A percentile compares a stretch with the other conserved stretches of the same genome.
phyloP scores from a whole-genome alignment of 345 rosid species.

The Linum usitatissimum region DNA sequence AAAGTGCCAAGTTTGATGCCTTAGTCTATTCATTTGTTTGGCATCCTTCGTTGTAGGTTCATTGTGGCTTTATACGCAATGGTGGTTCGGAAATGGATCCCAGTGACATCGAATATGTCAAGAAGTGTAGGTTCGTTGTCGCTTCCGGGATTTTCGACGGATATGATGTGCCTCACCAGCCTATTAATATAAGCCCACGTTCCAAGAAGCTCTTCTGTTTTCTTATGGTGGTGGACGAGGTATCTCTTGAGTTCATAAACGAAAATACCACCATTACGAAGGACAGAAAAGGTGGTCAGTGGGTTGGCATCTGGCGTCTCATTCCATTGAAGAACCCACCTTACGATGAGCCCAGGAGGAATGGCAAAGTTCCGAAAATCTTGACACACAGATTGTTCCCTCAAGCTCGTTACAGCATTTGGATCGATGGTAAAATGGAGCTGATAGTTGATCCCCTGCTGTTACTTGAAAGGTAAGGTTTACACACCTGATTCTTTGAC shows the following conservation, averaged over 20 bases:
- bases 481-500: not conserved
- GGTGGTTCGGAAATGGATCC: slow-evolving; percentile 87
- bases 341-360: slow-evolving; percentile 92
- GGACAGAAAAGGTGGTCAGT: slow-evolving; percentile 57
- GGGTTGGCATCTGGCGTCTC: slow-evolving; percentile 97
- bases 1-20: not conserved
- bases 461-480: slow-evolving; percentile 72
- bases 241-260: slow-evolving; percentile 51
- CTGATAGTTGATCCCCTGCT: slow-evolving; percentile 78
- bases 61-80: slow-evolving; percentile 73
- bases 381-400: slow-evolving; percentile 97
- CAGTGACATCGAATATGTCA: slow-evolving; percentile 46
- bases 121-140: slow-evolving; percentile 78
- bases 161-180: slow-evolving; percentile 84
- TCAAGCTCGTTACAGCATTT: slow-evolving; percentile 82
- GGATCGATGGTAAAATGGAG: slow-evolving; percentile 99
- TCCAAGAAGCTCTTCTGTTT: slow-evolving; percentile 83
- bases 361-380: slow-evolving; percentile 92
- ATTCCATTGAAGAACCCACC: slow-evolving; percentile 72
- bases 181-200: slow-evolving; percentile 62
- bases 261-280: slow-evolving; percentile 51
- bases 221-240: slow-evolving; percentile 84
- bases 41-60: slow-evolving; percentile 40
- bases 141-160: slow-evolving; percentile 95
- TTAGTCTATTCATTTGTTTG: not conserved